Conservation (phyloP, 768 basidiomycete species). For the Serendipita vermifera region DNA sequence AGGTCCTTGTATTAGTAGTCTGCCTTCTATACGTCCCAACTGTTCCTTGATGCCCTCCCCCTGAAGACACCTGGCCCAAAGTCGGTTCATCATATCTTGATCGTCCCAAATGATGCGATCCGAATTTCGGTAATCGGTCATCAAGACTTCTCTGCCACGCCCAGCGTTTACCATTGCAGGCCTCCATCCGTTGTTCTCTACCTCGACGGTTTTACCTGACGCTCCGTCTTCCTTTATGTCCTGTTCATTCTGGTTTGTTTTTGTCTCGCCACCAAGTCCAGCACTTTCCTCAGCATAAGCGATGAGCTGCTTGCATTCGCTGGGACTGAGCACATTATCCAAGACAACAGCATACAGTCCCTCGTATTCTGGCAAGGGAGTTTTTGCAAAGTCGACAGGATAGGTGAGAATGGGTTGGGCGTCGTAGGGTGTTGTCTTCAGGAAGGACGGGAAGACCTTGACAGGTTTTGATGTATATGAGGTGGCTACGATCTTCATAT, state of each 20-base stretch:
- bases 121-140: conserved; percentile 11
- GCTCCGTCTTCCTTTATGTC: not conserved
- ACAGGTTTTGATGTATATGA: not conserved
- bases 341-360: conserved; percentile 6
- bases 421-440: not conserved
- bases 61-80: conserved; percentile 4
- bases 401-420: not conserved
- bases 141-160: not conserved
- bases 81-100: conserved; percentile 7
- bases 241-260: no score
- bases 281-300: conserved; percentile 6
- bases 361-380: not conserved
- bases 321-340: conserved; percentile 10
- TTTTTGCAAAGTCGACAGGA: conserved; percentile 4
- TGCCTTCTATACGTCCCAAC: not conserved
- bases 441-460: not conserved
- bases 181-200: not conserved
- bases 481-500: not conserved
- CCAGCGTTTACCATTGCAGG: conserved; percentile 9
- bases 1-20: not conserved
- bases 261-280: not conserved
- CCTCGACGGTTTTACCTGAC: not conserved
- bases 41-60: not conserved
- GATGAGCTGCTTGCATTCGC: conserved; percentile 10
- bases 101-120: conserved; percentile 12